These are phyloP conservation scores for Mollisia scopiformis DNA, from an alignment of 2,329 filamentous ascomycete species.

Conservation along the genomic window DNA sequence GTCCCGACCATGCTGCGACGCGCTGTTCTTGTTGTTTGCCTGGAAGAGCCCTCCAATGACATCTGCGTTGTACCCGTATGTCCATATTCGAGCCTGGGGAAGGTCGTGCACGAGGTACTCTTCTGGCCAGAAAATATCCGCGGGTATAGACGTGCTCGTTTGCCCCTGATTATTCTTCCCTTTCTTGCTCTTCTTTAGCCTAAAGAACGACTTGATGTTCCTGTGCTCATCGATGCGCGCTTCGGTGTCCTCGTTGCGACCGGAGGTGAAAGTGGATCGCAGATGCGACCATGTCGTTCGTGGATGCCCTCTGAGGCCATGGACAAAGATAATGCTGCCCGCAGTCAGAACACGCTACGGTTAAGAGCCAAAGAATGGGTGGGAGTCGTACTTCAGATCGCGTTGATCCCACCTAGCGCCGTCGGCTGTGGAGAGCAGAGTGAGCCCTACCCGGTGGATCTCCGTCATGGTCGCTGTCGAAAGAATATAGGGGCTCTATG, in stretches of 20 bases:
- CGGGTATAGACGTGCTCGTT: not conserved
- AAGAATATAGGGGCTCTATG: not conserved
- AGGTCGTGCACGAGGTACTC: constrained; percentile 42
- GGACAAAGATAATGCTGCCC: constrained; percentile 1
- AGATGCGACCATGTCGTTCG: not conserved
- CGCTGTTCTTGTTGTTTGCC: constrained; percentile 40
- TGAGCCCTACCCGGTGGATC: not conserved
- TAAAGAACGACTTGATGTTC: constrained; percentile 1
- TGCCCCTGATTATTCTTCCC: not conserved
- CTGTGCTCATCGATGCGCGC: not conserved
- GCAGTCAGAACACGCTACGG: not conserved
- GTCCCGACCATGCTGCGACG: constrained; percentile 41
- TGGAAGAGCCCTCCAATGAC: constrained; percentile 40
- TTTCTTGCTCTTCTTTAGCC: not conserved
- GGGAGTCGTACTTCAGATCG: not conserved
- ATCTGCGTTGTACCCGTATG: constrained; percentile 46
- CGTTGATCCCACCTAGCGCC: not conserved
- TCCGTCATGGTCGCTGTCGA: not conserved
- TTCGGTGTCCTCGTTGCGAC: not conserved
- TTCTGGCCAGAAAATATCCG: constrained; percentile 38
- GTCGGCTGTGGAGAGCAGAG: constrained; percentile 1
- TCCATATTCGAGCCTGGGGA: constrained; percentile 41
- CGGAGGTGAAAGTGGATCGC: not conserved
- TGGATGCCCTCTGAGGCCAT: constrained; percentile 3
- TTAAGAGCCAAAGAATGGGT: not conserved